Conservation (phyloP, 345 rosid species). For the Microthlaspi erraticum region DNA sequence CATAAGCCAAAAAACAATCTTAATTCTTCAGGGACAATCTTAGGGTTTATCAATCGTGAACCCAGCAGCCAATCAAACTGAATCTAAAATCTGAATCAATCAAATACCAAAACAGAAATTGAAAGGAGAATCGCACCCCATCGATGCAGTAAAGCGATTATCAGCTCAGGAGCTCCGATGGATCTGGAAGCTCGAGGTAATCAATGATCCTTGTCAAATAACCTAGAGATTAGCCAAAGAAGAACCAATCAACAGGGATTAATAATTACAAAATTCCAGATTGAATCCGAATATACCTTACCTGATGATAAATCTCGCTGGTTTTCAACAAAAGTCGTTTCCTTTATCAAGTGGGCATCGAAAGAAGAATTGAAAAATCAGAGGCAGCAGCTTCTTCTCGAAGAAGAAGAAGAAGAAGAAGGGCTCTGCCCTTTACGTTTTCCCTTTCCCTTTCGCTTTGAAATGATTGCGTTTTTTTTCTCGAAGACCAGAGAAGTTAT, state of each 20-base stretch:
- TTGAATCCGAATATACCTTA: slow-evolving; percentile 28
- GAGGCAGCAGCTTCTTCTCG: slow-evolving; percentile 32
- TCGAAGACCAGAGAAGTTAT: slow-evolving; percentile 30
- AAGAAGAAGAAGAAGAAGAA: slow-evolving; percentile 29
- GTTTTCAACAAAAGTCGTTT: slow-evolving; percentile 32
- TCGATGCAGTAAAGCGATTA: slow-evolving; percentile 50
- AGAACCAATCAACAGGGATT: slow-evolving; percentile 28
- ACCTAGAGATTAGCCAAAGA: slow-evolving; percentile 34
- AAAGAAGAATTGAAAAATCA: slow-evolving; percentile 9
- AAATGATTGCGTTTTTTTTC: slow-evolving; percentile 31
- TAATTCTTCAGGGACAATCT: slow-evolving; percentile 6
- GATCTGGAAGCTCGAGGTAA: slow-evolving; percentile 52
- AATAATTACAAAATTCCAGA: not conserved
- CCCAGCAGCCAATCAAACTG: slow-evolving; percentile 22
- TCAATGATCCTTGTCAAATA: slow-evolving; percentile 28
- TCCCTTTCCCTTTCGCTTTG: slow-evolving; percentile 38
- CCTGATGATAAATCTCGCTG: slow-evolving; percentile 33
- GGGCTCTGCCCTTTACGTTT: slow-evolving; percentile 40
- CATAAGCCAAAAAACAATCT: slow-evolving; percentile 4
- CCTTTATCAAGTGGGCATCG: slow-evolving; percentile 32
- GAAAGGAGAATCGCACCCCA: slow-evolving; percentile 68
- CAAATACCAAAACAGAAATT: slow-evolving; percentile 29
- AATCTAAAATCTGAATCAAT: slow-evolving; percentile 36
- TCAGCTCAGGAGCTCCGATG: slow-evolving; percentile 38
- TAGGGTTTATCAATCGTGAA: slow-evolving; percentile 29